These are phyloP conservation scores for Geotrichum cucujoidarum DNA, from an alignment of 1,139 yeast species.

Conservation along the genomic window DNA sequence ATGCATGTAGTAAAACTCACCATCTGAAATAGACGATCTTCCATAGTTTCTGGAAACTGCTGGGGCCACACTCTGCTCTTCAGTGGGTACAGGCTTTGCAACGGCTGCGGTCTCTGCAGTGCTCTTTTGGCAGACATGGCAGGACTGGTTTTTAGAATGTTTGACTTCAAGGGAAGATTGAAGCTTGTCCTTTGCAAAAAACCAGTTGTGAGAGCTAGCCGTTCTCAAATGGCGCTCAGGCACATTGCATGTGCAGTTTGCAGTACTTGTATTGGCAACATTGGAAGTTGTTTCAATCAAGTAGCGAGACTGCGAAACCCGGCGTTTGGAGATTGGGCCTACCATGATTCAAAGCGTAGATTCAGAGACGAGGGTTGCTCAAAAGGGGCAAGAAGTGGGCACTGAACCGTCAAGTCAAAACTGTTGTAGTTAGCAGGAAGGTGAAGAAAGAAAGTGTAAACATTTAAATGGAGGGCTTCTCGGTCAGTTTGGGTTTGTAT, in stretches of 20 bases:
- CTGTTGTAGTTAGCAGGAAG: not conserved
- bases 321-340: constrained; percentile 12
- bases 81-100: not conserved
- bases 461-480: not conserved
- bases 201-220: constrained; percentile 8
- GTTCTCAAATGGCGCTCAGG: not conserved
- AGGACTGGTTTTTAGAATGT: not conserved
- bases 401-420: not conserved
- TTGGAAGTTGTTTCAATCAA: constrained; percentile 16
- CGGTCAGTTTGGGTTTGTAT: not conserved
- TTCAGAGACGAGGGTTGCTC: no score
- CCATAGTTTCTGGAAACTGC: constrained; percentile 4
- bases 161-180: not conserved
- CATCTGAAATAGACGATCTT: constrained; percentile 14
- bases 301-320: constrained; percentile 15
- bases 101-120: not conserved
- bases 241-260: constrained; percentile 7
- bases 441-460: not conserved
- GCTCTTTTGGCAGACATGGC: constrained; percentile 4
- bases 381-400: no score
- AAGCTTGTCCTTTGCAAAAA: constrained; percentile 1
- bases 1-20: not conserved
- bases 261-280: not conserved
- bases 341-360: not conserved
- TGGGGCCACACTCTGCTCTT: constrained; percentile 2